Conservation (phyloP, 129 eudicot genomes). For the Artemisia tridentata region DNA sequence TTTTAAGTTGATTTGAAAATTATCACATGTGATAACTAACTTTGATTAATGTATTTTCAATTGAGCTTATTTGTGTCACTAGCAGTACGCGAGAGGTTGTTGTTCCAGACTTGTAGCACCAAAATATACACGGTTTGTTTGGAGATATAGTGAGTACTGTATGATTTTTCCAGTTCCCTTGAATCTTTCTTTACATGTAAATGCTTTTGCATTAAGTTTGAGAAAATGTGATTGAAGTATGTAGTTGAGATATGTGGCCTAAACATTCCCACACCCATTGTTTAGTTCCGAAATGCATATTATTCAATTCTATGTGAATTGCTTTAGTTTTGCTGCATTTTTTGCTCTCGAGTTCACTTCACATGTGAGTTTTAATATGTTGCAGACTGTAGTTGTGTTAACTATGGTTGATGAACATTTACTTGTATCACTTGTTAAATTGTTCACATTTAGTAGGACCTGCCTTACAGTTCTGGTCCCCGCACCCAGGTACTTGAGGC, state of each 20-base stretch:
- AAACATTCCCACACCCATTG: slow-evolving; percentile 31
- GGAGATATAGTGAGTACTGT: slow-evolving; percentile 26
- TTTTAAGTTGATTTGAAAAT: too few species aligned
- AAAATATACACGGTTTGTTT: slow-evolving; percentile 6
- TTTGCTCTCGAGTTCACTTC: not conserved
- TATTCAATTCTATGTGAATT: slow-evolving; percentile 17
- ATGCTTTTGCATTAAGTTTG: slow-evolving; percentile 52
- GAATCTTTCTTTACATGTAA: slow-evolving; percentile 50
- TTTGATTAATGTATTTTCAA: too few species aligned
- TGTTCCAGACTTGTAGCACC: slow-evolving; percentile 50
- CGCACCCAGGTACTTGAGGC: not conserved
- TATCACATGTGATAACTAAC: too few species aligned
- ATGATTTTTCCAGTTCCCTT: slow-evolving; percentile 9
- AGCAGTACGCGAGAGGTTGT: slow-evolving; percentile 45
- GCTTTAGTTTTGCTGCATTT: slow-evolving; percentile 9
- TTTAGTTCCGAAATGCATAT: slow-evolving; percentile 21
- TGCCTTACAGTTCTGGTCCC: not conserved
- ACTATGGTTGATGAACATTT: not conserved
- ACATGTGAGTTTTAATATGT: not conserved
- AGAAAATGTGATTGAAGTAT: slow-evolving; percentile 40
- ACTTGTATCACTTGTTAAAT: not conserved
- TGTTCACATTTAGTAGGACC: not conserved
- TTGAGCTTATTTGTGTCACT: too few species aligned
- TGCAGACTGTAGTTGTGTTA: not conserved
- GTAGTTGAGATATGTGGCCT: slow-evolving; percentile 36